These are phyloP conservation scores for Aspergillus sp. DNA, from an alignment of 2,329 filamentous ascomycete species.

Conservation along the genomic window DNA sequence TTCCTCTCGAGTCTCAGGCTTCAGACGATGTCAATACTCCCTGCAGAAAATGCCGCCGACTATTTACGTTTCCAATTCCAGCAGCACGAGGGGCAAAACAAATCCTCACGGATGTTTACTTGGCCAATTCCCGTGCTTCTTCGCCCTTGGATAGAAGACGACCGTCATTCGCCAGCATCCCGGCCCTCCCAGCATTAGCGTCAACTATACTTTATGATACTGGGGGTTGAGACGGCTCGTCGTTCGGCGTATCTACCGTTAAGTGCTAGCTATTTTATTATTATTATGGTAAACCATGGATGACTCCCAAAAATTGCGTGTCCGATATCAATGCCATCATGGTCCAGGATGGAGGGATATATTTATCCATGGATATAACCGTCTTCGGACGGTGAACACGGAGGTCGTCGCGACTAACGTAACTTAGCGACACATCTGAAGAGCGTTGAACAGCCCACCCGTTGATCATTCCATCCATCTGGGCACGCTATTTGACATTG, in stretches of 20 bases:
- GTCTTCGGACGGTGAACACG: background rate
- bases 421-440: no score
- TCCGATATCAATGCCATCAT: background rate
- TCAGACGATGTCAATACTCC: background rate
- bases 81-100: background rate
- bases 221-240: constrained; percentile 1
- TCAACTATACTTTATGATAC: constrained; percentile 3
- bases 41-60: background rate
- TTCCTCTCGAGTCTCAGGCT: background rate
- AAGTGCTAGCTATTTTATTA: background rate
- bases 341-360: background rate
- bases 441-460: background rate
- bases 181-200: constrained; percentile 2
- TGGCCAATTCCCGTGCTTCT: background rate
- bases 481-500: background rate
- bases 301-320: background rate
- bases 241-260: background rate
- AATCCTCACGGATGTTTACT: background rate
- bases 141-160: background rate
- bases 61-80: background rate
- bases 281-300: background rate
- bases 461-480: background rate
- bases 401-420: no score
- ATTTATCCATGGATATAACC: constrained; percentile 1
- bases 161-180: constrained; percentile 6